phyloP scores from a whole-genome alignment of 2,329 filamentous ascomycete genomes.

The Penicillium sp. region DNA sequence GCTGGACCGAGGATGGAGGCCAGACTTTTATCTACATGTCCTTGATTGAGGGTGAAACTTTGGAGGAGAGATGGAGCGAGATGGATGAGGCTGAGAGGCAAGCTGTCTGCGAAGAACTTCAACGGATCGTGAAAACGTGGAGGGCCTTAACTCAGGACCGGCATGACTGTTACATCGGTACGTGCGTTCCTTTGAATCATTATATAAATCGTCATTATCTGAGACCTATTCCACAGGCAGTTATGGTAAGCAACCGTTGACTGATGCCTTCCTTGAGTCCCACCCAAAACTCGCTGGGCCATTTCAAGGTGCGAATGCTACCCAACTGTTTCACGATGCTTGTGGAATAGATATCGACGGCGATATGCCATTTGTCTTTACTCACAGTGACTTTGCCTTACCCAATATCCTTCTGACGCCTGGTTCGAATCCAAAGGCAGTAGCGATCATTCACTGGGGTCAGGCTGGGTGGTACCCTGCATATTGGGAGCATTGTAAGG shows the following conservation, averaged over 20 bases:
- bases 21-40: too few species aligned
- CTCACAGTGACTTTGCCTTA: neutral
- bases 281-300: neutral
- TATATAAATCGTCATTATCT: neutral
- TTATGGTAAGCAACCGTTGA: neutral
- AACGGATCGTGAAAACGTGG: neutral
- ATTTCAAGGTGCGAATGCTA: neutral
- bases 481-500: constrained; percentile 35
- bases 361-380: neutral
- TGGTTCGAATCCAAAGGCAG: neutral
- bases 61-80: neutral
- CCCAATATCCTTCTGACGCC: neutral
- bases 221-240: too few species aligned
- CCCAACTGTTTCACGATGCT: neutral
- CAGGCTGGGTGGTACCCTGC: constrained; percentile 33
- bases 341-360: neutral
- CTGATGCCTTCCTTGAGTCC: neutral
- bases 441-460: constrained; percentile 29
- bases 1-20: too few species aligned
- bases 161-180: too few species aligned
- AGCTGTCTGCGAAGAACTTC: neutral
- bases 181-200: too few species aligned
- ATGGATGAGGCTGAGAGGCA: neutral
- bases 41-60: neutral
- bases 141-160: neutral